Percentiles rank a stretch among this genome's conserved stretches.
Conservation (phyloP, 768 basidiomycete genomes). For the Agrocybe praecox region DNA sequence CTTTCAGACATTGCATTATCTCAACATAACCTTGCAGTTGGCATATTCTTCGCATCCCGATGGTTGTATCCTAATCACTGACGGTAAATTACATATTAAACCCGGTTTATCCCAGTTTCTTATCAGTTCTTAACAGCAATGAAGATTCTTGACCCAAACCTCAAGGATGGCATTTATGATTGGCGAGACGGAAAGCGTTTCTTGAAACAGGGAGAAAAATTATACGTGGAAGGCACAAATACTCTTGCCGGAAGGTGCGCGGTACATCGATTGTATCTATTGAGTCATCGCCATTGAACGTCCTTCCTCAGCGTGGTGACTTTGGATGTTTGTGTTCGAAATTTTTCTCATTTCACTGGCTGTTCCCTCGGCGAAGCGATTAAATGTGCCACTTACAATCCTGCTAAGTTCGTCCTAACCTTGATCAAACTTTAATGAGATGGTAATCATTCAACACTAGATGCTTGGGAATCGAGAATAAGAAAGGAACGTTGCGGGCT, state of each 20-base stretch:
- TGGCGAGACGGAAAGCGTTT: conserved; percentile 87
- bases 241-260: conserved; percentile 89
- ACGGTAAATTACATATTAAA: conserved; percentile 58
- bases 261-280: not conserved
- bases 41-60: conserved; percentile 85
- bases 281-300: not conserved
- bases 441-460: conserved; percentile 31
- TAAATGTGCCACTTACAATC: conserved; percentile 83
- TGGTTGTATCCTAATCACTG: conserved; percentile 87
- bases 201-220: conserved; percentile 77
- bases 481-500: conserved; percentile 78
- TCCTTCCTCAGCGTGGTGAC: conserved; percentile 64
- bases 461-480: conserved; percentile 76
- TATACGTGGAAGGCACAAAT: conserved; percentile 83
- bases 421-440: not conserved
- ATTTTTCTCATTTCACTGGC: conserved; percentile 82
- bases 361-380: conserved; percentile 84
- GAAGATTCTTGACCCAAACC: conserved; percentile 83
- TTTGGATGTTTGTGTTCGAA: conserved; percentile 82
- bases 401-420: conserved; percentile 60
- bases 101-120: not conserved
- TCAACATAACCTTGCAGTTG: conserved; percentile 42
- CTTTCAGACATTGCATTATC: not conserved
- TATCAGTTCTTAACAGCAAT: conserved; percentile 51
- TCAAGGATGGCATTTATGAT: conserved; percentile 82